These are phyloP conservation scores for Cucumis hystrix DNA, from an alignment of 306 rosid species.

Conservation along the genomic window DNA sequence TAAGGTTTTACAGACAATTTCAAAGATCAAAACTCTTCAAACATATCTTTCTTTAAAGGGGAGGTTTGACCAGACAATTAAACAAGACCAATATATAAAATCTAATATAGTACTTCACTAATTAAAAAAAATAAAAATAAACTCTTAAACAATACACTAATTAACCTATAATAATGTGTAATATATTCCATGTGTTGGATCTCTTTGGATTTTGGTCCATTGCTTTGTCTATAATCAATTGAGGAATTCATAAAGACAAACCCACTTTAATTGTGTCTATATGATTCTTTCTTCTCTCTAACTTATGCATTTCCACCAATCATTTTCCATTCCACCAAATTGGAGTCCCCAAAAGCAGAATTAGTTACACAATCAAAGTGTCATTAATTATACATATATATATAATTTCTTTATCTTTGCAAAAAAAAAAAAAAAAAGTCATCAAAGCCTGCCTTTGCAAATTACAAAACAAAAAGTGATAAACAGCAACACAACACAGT, in stretches of 20 bases:
- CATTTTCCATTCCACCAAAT: not conserved
- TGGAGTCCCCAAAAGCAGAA: not conserved
- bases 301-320: not conserved
- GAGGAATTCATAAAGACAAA: constrained; percentile 4
- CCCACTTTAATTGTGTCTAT: not conserved
- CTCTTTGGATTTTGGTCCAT: not conserved
- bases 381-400: not conserved
- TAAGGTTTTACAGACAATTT: too few species aligned
- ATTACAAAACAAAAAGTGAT: not conserved
- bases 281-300: not conserved
- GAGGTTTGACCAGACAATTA: too few species aligned
- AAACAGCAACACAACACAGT: not conserved
- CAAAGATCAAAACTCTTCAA: too few species aligned
- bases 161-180: not conserved
- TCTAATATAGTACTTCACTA: too few species aligned
- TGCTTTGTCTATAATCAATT: constrained; percentile 25
- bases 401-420: not conserved
- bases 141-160: too few species aligned
- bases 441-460: not conserved
- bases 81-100: too few species aligned
- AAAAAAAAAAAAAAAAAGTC: too few species aligned
- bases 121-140: too few species aligned
- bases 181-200: constrained; percentile 1
- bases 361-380: not conserved
- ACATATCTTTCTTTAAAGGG: too few species aligned